Evolutionary conservation across 2,329 filamentous ascomycete genomes (phyloP), one percentile per base, ranked within the genome.

Genomic region (Trichoderma guizhouense): DNA sequence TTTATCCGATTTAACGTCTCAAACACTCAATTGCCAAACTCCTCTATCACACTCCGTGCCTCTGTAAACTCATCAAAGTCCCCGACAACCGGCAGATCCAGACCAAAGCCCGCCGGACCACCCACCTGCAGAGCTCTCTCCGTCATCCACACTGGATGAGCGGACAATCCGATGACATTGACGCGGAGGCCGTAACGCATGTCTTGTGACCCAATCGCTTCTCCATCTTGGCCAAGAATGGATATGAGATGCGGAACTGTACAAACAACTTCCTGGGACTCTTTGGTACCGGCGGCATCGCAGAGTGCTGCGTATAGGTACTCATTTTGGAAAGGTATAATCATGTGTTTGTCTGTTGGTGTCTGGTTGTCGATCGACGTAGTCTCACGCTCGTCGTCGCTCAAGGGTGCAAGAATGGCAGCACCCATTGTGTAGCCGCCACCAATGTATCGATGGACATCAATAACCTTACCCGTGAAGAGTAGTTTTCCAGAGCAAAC

Each of bases 141-240:
- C 0, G 78, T 82, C 75, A 79, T 86, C 86, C 86, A 88, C 11
- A 86, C 74, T 0, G 85, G 84, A 71, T 86, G 84, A 1, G 84
- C 83, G 3, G 85, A 80, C 39, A 88, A 78, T 0, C 81, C 86
- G 71, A 88, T 84, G 1, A 88, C 85, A 30, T 78, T 84, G 0
- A 88, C 86, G 3, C 82, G 79, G 3, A 88, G 74, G 0, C 86
- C 86, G 68, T 87, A 88, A 12, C 86, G 81, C 34, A 86, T 77
- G 26, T 87, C 85, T 14, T 84, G 83, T 1, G 85, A 84, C 0
- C 85, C 85, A 5, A 87, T 80, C 0, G 85, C 85, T 63, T 85
- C 84, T 0, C 86, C 85, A 66, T 86, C 84, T 34, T 81, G 79
- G 1, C 80, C 81, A 0, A 82, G 75, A 3, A 82, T 78, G 0